Evolutionary conservation across 495 filamentous ascomycete genomes (phyloP), one percentile per base, ranked within the genome.

Genomic region (Hypoxylon fragiforme): DNA sequence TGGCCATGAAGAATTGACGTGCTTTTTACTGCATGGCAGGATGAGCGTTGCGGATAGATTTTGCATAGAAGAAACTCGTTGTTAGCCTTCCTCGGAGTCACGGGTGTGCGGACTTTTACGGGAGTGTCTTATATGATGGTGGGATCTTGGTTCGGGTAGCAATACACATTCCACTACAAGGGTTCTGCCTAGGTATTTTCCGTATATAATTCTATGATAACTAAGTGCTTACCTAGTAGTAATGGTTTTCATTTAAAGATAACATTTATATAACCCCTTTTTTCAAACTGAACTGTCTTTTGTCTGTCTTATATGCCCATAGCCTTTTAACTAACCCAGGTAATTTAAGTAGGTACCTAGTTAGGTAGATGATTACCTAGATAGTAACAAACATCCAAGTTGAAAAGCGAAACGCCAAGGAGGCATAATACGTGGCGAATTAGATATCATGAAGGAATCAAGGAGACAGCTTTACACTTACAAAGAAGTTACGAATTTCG

Each of bases 61-160:
- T 60, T 62, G 62, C 54, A 62, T 63, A 56, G 53, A 60, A 58
- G 52, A 56, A 52, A 43, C 57, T 62, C 38, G 28, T 51, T 42
- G 47, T 50, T 45, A 43, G 22, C 41, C 50, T 59, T 61, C 39
- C 44, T 47, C 45, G 49, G 59, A 60, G 57, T 65, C 60, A 60
- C 44, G 62, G 61, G 56, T 40, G 45, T 39, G 44, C 58, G 38
- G 49, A 44, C 37, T 54, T 59, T 64, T 50, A 46, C 52, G 41
- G 49, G 55, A 38, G 46, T 47, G 48, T 41, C 38, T 44, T 56
- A 40, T 50, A 37, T 54, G 43, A 46, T 39, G 47, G 45, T 49
- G 52, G 31, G 12, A 49, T 49, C 35, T 44, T 13, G 61, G 55
- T 50, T 49, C 34, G 18, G 57, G 49, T 50, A 54, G 45, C 49